A percentile compares a stretch with the other conserved stretches of the same genome.
Conservation (phyloP, 2,329 filamentous ascomycete genomes). For the Fusarium redolens region DNA sequence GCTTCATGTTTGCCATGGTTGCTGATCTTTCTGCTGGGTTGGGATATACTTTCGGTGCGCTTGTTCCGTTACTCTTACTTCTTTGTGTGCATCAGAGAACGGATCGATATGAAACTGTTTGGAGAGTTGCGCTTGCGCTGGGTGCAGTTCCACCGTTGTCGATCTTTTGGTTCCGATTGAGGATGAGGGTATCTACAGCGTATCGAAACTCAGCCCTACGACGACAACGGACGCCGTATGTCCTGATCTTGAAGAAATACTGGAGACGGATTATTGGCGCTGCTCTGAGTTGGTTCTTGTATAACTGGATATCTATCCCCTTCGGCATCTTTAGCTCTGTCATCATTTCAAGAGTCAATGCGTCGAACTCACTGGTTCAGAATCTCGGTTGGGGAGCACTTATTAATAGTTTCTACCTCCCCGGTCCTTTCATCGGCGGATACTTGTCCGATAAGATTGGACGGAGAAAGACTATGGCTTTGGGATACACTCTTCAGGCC, state of each 20-base stretch:
- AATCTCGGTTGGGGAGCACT: slow-evolving; percentile 5
- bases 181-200: background rate
- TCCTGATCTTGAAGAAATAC: slow-evolving; percentile 5
- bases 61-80: background rate
- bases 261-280: slow-evolving; percentile 1
- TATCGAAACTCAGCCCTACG: slow-evolving; percentile 9
- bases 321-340: slow-evolving; percentile 13
- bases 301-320: slow-evolving; percentile 10
- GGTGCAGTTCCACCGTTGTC: slow-evolving; percentile 1
- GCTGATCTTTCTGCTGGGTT: background rate
- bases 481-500: background rate
- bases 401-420: slow-evolving; percentile 3
- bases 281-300: slow-evolving; percentile 2
- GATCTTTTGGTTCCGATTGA: slow-evolving; percentile 14
- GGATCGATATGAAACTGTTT: background rate
- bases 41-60: slow-evolving; percentile 5
- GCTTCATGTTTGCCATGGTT: slow-evolving; percentile 18
- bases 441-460: background rate
- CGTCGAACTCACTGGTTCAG: slow-evolving; percentile 3
- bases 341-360: background rate
- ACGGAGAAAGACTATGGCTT: background rate
- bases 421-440: background rate
- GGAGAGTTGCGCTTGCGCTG: background rate
- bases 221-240: background rate
- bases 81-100: background rate